These are phyloP conservation scores for Nothophaeocryptopus gaeumannii DNA, from an alignment of 2,329 filamentous ascomycete genomes.

Conservation along the genomic window DNA sequence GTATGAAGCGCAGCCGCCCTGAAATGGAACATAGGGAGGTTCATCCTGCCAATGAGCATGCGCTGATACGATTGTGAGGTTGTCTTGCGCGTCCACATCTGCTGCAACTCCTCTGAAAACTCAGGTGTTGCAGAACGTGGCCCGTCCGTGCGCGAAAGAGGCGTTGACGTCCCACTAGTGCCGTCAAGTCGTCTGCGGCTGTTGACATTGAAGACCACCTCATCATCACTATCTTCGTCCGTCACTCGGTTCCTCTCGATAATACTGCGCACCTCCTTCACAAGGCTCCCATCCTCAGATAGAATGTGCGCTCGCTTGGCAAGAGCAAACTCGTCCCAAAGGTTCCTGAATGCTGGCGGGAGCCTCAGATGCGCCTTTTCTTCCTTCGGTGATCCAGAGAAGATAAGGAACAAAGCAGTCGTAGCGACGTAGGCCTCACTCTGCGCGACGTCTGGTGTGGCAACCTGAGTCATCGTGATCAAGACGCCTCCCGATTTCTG, in stretches of 20 bases:
- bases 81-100: conserved; percentile 53
- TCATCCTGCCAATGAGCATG: conserved; percentile 76
- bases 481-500: conserved; percentile 50
- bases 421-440: conserved; percentile 86
- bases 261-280: conserved; percentile 67
- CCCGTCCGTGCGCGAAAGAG: conserved; percentile 25
- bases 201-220: conserved; percentile 69
- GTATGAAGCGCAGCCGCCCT: conserved; percentile 72
- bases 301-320: conserved; percentile 69
- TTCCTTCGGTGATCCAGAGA: conserved; percentile 73
- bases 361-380: conserved; percentile 80
- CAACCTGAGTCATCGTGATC: conserved; percentile 71
- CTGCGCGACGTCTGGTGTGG: conserved; percentile 72
- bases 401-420: conserved; percentile 75
- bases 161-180: conserved; percentile 34
- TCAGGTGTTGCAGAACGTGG: conserved; percentile 12
- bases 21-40: conserved; percentile 87
- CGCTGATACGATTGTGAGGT: conserved; percentile 61
- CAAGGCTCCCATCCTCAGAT: conserved; percentile 63
- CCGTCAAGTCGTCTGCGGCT: conserved; percentile 53
- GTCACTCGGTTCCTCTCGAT: conserved; percentile 57
- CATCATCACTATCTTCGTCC: conserved; percentile 46
- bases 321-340: conserved; percentile 77
- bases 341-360: conserved; percentile 75
- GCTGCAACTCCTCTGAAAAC: conserved; percentile 43